Base-by-base conservation (phyloP, 2,329 filamentous ascomycete genomes). In the Pestalotiopsis sp. region DNA sequence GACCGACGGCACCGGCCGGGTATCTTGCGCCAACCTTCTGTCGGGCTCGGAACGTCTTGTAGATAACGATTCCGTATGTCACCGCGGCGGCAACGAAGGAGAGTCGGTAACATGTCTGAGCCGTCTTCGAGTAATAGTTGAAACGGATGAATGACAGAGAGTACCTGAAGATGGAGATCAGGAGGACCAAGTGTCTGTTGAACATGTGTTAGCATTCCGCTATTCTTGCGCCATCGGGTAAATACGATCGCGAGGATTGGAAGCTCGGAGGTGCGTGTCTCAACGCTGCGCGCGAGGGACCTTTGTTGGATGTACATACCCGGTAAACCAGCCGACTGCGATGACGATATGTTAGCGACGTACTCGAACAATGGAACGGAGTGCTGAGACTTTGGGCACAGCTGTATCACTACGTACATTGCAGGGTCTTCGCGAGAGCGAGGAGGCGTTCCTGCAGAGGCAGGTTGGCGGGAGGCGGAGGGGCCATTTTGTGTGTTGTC, bases 51-150 rank as follows among this genome's bases (percentile, higher is more conserved):
- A 94, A 93, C 68, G 94, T 94, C 89, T 99, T 99, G 87, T 97
- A 98, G 70, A 99, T 95, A 63, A 99, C 96, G 73, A 99, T 98
- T 72, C 96, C 95, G 81, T 99, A 99, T 11, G 96, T 98, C 63
- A 90, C 89, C 61, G 94, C 94, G 5, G 96, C 96, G 2, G 94
- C 91, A 74, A 98, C 73, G 80, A 99, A 99, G 68, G 94, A 93
- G 66, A 91, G 88, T 75, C 96, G 94, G 84, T 99, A 99, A 67
- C 92, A 92, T 80, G 96, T 90, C 73, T 88, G 86, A 61, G 95
- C 94, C 85, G 89, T 89, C 78, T 88, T 83, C 68, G 90, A 90
- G 79, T 92, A 92, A 80, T 89, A 94, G 86, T 97, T 97, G 86
- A 98, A 92, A 76, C 92, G 91, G 68, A 98, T 82, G 85, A 94